Conservation (phyloP, 257 asterid species). For the Haberlea rhodopensis region DNA sequence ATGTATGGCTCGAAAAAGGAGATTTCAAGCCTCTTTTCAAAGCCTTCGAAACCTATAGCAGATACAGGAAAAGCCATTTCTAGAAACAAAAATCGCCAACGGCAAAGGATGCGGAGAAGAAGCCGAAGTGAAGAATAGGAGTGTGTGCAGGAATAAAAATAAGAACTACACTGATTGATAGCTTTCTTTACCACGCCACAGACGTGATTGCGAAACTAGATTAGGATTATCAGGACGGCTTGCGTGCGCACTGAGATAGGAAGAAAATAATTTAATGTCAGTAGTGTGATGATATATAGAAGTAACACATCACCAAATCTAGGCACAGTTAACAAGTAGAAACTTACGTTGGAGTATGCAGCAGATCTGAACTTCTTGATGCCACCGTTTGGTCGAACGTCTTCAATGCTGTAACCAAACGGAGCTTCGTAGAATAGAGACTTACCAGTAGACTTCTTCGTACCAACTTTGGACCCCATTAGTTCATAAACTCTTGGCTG, state of each 20-base stretch:
- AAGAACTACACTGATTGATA: conserved; percentile 10
- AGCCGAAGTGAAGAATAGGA: conserved; percentile 18
- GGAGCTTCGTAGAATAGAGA: conserved; percentile 38
- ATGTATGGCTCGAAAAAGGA: conserved; percentile 35
- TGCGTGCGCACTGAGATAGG: conserved; percentile 34
- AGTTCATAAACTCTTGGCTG: conserved; percentile 33
- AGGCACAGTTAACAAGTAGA: background rate
- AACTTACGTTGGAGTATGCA: conserved; percentile 47
- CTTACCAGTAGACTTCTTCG: conserved; percentile 36
- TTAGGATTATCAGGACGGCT: conserved; percentile 36
- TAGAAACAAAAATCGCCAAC: conserved; percentile 6
- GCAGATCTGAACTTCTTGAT: conserved; percentile 49
- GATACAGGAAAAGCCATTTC: conserved; percentile 34
- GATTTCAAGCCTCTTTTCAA: conserved; percentile 43
- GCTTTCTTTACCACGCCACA: background rate
- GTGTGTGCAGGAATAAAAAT: conserved; percentile 19
- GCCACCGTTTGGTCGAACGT: conserved; percentile 43
- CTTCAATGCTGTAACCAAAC: conserved; percentile 42
- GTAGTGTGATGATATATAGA: background rate
- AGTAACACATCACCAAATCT: background rate
- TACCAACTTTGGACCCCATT: conserved; percentile 44
- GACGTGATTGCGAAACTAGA: conserved; percentile 14
- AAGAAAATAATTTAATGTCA: conserved; percentile 12
- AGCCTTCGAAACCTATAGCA: conserved; percentile 42
- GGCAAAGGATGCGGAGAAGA: conserved; percentile 9